Percentiles rank a stretch among this genome's conserved stretches.
These are phyloP conservation scores for Magnolia changhungtana DNA, from an alignment of 164 flowering plant genomes.

Conservation along the genomic window DNA sequence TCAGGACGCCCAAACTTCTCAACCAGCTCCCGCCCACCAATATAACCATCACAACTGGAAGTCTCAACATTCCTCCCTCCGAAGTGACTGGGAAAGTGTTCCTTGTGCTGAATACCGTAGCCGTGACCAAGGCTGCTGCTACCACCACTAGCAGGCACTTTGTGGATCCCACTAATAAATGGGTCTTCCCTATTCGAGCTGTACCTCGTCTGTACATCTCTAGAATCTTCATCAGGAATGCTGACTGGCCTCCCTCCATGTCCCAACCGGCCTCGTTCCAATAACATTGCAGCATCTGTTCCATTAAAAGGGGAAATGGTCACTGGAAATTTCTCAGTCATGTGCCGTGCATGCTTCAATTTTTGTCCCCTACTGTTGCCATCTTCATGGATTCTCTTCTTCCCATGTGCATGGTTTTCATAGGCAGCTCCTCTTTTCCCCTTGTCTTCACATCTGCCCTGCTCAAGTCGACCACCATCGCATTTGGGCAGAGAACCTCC, in stretches of 20 bases:
- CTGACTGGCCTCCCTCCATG: constrained; percentile 14
- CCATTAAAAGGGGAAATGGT: constrained; percentile 10
- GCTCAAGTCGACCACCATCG: not conserved
- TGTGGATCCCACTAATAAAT: constrained; percentile 2
- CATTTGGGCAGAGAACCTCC: constrained; percentile 11
- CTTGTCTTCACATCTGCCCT: not conserved
- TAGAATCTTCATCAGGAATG: constrained; percentile 14
- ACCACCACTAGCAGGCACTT: constrained; percentile 6
- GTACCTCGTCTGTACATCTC: constrained; percentile 23
- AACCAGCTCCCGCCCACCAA: not conserved
- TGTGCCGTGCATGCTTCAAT: constrained; percentile 10
- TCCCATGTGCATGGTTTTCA: constrained; percentile 10
- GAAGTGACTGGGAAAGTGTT: constrained; percentile 7
- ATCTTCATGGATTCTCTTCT: constrained; percentile 13
- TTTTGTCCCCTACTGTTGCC: constrained; percentile 6
- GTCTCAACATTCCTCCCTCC: constrained; percentile 11
- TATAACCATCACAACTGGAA: constrained; percentile 12
- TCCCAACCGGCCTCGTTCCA: constrained; percentile 11
- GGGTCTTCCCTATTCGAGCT: constrained; percentile 14
- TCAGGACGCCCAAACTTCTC: constrained; percentile 10
- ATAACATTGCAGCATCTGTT: constrained; percentile 5
- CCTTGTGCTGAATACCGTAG: not conserved
- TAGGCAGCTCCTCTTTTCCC: constrained; percentile 10
- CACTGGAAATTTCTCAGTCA: constrained; percentile 5
- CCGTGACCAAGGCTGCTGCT: not conserved